These are phyloP conservation scores for Straminergon stramineum DNA, from an alignment of 225 moss, liverwort and hornwort genomes.

Conservation along the genomic window DNA sequence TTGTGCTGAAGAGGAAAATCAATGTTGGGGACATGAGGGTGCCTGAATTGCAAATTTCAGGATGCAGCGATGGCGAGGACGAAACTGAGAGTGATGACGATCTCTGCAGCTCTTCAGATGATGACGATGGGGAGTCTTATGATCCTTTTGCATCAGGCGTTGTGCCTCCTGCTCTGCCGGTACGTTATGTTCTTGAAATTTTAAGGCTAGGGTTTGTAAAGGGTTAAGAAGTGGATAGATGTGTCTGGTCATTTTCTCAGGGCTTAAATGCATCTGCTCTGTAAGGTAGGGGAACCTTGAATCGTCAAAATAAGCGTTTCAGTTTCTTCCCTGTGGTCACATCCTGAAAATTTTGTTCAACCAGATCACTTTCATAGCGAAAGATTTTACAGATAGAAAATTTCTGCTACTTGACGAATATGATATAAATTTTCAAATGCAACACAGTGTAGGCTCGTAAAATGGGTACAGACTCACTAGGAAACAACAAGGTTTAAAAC, in stretches of 20 bases:
- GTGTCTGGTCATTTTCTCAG: background rate
- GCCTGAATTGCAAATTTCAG: background rate
- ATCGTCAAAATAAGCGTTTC: background rate
- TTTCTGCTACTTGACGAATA: background rate
- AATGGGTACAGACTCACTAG: background rate
- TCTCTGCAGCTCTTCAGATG: conserved; percentile 27
- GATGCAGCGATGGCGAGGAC: conserved; percentile 12
- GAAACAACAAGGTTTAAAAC: background rate
- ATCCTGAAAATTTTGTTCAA: background rate
- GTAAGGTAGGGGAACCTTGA: background rate
- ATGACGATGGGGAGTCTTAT: background rate
- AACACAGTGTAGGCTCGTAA: too few species aligned
- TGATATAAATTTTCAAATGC: background rate
- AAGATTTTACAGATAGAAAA: background rate
- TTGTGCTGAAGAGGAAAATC: background rate
- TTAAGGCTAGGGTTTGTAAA: background rate
- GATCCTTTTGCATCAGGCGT: background rate
- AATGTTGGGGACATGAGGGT: background rate
- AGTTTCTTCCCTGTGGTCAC: background rate
- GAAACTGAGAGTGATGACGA: conserved; percentile 17
- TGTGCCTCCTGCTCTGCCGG: conserved; percentile 23
- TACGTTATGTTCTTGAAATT: background rate
- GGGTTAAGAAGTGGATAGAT: background rate
- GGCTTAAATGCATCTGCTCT: background rate
- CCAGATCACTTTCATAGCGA: background rate